Conservation (phyloP, 352 stramenopile species). For the Blastocystis sp. region DNA sequence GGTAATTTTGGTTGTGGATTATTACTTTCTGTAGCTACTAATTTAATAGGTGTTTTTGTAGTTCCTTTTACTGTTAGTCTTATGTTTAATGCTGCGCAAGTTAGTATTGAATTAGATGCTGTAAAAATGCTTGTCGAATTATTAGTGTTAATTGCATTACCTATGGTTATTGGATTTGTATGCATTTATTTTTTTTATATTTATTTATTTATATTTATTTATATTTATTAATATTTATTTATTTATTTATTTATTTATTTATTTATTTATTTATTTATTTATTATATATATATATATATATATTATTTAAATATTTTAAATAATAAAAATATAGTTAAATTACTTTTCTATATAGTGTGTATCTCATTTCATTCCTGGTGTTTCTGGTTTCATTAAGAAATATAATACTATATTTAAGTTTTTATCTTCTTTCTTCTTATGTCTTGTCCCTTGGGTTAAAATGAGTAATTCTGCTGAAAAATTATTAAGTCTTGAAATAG, state of each 20-base stretch:
- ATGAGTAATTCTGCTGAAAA: slow-evolving; percentile 26
- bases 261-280: too few relatives aligned
- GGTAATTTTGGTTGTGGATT: slow-evolving; percentile 18
- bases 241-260: too few relatives aligned
- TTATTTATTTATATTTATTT: too few relatives aligned
- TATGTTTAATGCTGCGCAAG: slow-evolving; percentile 5
- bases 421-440: slow-evolving; percentile 25
- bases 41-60: slow-evolving; percentile 25
- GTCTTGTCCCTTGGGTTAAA: slow-evolving; percentile 31
- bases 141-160: slow-evolving; percentile 17
- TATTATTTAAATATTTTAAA: too few relatives aligned
- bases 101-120: slow-evolving; percentile 10
- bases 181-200: background rate
- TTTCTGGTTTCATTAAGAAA: slow-evolving; percentile 6
- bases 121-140: slow-evolving; percentile 24
- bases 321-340: too few relatives aligned
- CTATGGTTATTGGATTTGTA: slow-evolving; percentile 35
- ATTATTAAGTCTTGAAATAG: too few relatives aligned
- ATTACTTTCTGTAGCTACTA: slow-evolving; percentile 12
- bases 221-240: too few relatives aligned
- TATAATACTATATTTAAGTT: slow-evolving; percentile 13
- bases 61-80: slow-evolving; percentile 3
- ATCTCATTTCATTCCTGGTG: slow-evolving; percentile 2
- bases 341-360: background rate
- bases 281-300: too few relatives aligned